Percentiles rank a stretch among this genome's conserved stretches.
These are phyloP conservation scores for Saccharomycopsis capsularis DNA, from an alignment of 805 yeast genomes.

Conservation along the genomic window DNA sequence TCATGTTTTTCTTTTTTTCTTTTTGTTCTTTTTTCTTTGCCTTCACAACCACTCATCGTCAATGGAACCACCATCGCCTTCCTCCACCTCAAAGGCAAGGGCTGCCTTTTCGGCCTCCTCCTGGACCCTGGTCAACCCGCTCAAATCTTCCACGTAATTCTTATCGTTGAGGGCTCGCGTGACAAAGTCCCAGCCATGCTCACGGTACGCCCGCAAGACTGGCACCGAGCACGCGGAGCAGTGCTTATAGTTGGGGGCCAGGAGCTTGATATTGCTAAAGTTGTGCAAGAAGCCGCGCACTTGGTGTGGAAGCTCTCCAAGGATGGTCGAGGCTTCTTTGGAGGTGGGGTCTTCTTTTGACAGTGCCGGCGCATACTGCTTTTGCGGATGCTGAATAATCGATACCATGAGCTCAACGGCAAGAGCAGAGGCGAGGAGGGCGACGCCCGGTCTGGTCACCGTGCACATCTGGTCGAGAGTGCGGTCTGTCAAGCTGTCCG, in stretches of 20 bases:
- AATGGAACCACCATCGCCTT: constrained; percentile 26
- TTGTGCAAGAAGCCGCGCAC: constrained; percentile 75
- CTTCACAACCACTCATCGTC: constrained; percentile 23
- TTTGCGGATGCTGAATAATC: constrained; percentile 56
- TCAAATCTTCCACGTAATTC: constrained; percentile 61
- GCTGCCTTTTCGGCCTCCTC: constrained; percentile 55
- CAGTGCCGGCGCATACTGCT: constrained; percentile 37
- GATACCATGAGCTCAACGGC: constrained; percentile 82
- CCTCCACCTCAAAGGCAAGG: constrained; percentile 32
- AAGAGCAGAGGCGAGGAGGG: constrained; percentile 75
- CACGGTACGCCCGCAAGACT: constrained; percentile 45
- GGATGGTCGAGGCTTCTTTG: constrained; percentile 29
- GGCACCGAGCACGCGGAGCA: constrained; percentile 82
- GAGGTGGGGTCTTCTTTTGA: background rate
- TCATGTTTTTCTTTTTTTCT: background rate
- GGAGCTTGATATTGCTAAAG: constrained; percentile 56
- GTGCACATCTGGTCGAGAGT: constrained; percentile 98
- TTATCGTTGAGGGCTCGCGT: constrained; percentile 58
- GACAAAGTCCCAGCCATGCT: constrained; percentile 77
- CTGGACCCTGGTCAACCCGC: constrained; percentile 75
- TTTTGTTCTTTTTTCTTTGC: too few species aligned
- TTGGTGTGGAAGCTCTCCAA: constrained; percentile 85
- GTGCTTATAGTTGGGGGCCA: constrained; percentile 62
- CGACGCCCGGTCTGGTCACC: constrained; percentile 95
- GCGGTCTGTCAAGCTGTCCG: constrained; percentile 77